phyloP scores from a whole-genome alignment of 345 rosid genomes.

The Citrus trifoliata region DNA sequence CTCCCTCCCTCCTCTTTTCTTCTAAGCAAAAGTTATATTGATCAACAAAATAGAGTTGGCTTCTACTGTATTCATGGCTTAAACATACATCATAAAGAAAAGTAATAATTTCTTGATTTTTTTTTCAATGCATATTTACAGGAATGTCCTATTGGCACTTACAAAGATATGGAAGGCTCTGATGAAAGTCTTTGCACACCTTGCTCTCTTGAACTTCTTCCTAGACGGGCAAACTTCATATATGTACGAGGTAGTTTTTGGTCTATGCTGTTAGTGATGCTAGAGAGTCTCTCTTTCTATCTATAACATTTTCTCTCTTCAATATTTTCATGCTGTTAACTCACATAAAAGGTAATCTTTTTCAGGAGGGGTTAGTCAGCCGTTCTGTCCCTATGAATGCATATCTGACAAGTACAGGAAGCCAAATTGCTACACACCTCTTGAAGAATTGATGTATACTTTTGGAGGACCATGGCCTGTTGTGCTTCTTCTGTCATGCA shows the following conservation, averaged over 20 bases:
- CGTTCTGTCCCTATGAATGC: constrained; percentile 82
- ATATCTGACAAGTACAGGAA: constrained; percentile 85
- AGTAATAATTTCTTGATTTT: background rate
- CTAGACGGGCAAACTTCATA: constrained; percentile 75
- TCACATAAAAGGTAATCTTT: constrained; percentile 25
- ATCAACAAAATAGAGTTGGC: background rate
- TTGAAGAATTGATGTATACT: constrained; percentile 83
- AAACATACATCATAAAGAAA: background rate
- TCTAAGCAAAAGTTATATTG: background rate
- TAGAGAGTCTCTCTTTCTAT: constrained; percentile 5
- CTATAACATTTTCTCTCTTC: background rate
- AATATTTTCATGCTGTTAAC: constrained; percentile 5
- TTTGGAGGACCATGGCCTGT: constrained; percentile 97
- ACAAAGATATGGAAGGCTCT: constrained; percentile 83
- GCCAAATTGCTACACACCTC: constrained; percentile 97
- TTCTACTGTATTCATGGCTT: background rate
- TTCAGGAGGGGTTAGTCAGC: constrained; percentile 77
- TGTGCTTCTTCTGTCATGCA: constrained; percentile 62
- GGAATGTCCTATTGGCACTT: constrained; percentile 99
- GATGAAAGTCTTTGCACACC: constrained; percentile 76
- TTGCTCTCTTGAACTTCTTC: constrained; percentile 79
- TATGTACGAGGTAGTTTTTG: constrained; percentile 69
- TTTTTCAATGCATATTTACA: constrained; percentile 25
- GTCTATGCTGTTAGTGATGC: background rate
- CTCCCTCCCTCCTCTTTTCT: background rate